These are phyloP conservation scores for Pterocarpus macrocarpus DNA, from an alignment of 306 rosid genomes.

Conservation along the genomic window DNA sequence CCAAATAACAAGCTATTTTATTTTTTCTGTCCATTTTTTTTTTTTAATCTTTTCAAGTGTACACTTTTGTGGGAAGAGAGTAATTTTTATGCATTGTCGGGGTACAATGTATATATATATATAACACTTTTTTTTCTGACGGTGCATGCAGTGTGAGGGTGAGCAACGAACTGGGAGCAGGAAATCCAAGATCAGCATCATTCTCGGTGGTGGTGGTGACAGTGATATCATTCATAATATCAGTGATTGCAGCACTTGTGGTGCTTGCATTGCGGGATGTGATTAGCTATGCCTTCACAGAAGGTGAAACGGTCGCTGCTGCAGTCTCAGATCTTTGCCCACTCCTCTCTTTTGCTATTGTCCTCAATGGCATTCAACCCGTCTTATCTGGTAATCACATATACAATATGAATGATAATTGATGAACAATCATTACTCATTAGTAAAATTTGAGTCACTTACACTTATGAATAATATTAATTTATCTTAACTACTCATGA, in stretches of 20 bases:
- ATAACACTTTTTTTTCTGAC: too few species aligned
- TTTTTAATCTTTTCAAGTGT: too few species aligned
- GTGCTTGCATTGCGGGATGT: constrained; percentile 62
- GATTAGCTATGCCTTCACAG: constrained; percentile 78
- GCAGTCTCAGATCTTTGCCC: constrained; percentile 90
- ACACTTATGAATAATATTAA: too few species aligned
- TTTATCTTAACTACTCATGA: too few species aligned
- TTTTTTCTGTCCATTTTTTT: too few species aligned
- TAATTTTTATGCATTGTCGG: too few species aligned
- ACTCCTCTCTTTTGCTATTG: constrained; percentile 67
- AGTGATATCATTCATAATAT: constrained; percentile 61
- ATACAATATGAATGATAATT: too few species aligned
- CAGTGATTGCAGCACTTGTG: constrained; percentile 53
- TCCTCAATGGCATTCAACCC: constrained; percentile 86
- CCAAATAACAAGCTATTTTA: too few species aligned
- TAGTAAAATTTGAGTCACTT: too few species aligned
- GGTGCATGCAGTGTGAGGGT: constrained; percentile 75
- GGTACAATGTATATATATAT: too few species aligned
- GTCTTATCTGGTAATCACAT: constrained; percentile 72
- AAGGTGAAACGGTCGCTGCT: constrained; percentile 75
- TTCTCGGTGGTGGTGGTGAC: constrained; percentile 75
- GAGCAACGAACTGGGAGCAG: constrained; percentile 82
- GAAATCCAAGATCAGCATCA: constrained; percentile 76
- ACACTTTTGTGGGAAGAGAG: too few species aligned
- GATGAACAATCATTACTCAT: too few species aligned